Evolutionary conservation across 176 grass and related monocot species (phyloP), one percentile per base, ranked within the genome.

Genomic region (Oryza meyeriana): DNA sequence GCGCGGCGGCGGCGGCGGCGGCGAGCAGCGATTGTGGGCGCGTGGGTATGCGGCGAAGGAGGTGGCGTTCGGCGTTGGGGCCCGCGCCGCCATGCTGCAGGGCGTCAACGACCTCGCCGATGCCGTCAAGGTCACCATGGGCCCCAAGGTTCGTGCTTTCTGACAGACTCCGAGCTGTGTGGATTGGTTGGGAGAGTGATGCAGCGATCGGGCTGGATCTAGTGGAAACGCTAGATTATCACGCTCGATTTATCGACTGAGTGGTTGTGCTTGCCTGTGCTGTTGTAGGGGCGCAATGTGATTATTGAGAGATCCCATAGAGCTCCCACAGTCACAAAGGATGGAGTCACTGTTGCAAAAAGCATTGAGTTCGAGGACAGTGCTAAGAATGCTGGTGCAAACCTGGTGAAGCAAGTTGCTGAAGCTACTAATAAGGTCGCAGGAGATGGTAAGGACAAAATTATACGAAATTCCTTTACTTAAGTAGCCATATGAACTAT

Each of bases 331-430:
- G 55, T 98, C 71, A 98, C 95, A 22, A 98, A 94, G 90, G 95
- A 98, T 83, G 95, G 95, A 18, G 95, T 94, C 61, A 98, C 90
- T 22, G 92, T 98, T 59, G 95, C 95, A 28, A 98, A 94, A 78
- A 93, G 86, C 63, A 94, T 94, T 5, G 95, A 98, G 77, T 98
- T 98, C 34, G 84, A 91, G 82, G 88, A 94, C 61, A 93, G 81
- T 31, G 70, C 70, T 27, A 94, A 91, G 80, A 98, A 98, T 86
- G 78, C 93, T 25, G 92, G 95, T 55, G 92, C 95, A 12, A 88
- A 80, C 80, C 88, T 98, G 84, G 95, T 98, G 70, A 98, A 98
- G 81, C 92, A 93, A 36, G 95, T 98, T 66, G 95, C 95, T 50
- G 87, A 91, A 77, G 85, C 90, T 69, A 98, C 95, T 50, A 98